Evolutionary conservation across 2,329 filamentous ascomycete species (phyloP).

Genomic region (Hortaea sp.): DNA sequence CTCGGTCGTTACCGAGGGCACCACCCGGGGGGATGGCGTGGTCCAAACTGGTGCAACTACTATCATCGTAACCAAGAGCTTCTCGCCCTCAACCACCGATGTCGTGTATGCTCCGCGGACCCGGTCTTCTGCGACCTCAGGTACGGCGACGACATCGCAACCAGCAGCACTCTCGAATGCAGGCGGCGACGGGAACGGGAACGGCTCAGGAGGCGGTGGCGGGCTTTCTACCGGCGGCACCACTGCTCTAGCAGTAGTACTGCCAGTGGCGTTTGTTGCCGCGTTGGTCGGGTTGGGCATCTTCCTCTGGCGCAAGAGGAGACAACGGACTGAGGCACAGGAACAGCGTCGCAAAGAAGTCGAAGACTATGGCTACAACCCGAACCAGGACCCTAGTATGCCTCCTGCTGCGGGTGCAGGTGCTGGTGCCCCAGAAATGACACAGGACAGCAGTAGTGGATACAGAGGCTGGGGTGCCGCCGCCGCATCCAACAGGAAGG

Average conservation of each 20-base stretch:
- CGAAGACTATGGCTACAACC: slow-evolving; percentile 94
- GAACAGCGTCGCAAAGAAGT: slow-evolving; percentile 91
- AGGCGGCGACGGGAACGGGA: not conserved
- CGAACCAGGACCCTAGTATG: slow-evolving; percentile 85
- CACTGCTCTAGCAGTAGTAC: slow-evolving; percentile 87
- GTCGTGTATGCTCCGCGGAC: not conserved
- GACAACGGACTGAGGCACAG: slow-evolving; percentile 72
- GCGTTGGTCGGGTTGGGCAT: slow-evolving; percentile 66
- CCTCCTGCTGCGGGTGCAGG: slow-evolving; percentile 41
- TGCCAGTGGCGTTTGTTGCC: slow-evolving; percentile 82
- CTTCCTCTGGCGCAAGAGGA: slow-evolving; percentile 81
- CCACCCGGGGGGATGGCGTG: not conserved
- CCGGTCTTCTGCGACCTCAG: slow-evolving; percentile 1
- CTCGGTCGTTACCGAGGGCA: slow-evolving; percentile 3
- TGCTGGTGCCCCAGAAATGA: slow-evolving; percentile 56
- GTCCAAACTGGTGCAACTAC: not conserved
- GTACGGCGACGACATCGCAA: slow-evolving; percentile 2
- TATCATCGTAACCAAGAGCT: slow-evolving; percentile 2
- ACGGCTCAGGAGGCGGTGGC: slow-evolving; percentile 14
- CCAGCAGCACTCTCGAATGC: slow-evolving; percentile 3
- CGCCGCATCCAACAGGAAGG: slow-evolving; percentile 57
- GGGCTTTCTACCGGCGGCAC: slow-evolving; percentile 55
- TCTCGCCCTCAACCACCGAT: slow-evolving; percentile 3
- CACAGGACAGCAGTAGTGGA: slow-evolving; percentile 63
- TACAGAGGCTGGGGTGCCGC: slow-evolving; percentile 94